Evolutionary conservation across 441 rosid species (phyloP), one percentile per base, ranked within the genome.

Genomic region (Corymbia citriodora): DNA sequence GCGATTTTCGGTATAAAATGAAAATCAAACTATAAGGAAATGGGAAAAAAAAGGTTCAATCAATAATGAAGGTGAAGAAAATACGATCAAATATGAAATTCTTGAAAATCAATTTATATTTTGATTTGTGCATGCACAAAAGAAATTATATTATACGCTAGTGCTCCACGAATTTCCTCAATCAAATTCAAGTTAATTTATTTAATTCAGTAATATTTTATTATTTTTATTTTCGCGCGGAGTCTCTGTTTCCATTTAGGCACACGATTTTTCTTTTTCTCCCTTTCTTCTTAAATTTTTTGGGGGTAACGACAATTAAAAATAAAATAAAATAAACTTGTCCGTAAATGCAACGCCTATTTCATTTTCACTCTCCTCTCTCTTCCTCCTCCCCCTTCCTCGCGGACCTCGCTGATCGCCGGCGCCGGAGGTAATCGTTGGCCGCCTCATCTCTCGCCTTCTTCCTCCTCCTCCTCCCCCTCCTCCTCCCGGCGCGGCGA

Each of bases 301-400:
- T 79, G 3, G 52, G n/a, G 18, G 10, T 17, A 23, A 45, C 48
- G 45, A 40, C 23, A 79, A 79, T 40, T n/a, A 63, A 31, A 31
- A 31, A 8, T 13, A 10, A 68, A 59, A 59, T 10, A 31, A 31
- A 31, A 68, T 9, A 31, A 33, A 7, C 7, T 79, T 45, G 52
- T 12, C 52, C 85, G 85, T 79, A 45, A 45, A 79, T 25, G 85
- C 85, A 45, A 79, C 85, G 85, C 85, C 85, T 79, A 79, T 79
- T 79, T 79, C 85, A 45, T 79, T 45, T 79, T 79, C 85, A 79
- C 85, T 79, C 85, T 79, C 53, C 49, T 36, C 49, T 29, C 27
- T 31, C 40, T 3, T 33, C 15, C 29, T 74, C 29, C 85, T 12
- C 48, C 49, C 3, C 16, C 85, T 4, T 8, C n/a, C n/a, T 79